Percentiles rank a stretch among this genome's conserved stretches.
These are phyloP conservation scores for Tuber brumale DNA, from an alignment of 495 filamentous ascomycete genomes.

Conservation along the genomic window DNA sequence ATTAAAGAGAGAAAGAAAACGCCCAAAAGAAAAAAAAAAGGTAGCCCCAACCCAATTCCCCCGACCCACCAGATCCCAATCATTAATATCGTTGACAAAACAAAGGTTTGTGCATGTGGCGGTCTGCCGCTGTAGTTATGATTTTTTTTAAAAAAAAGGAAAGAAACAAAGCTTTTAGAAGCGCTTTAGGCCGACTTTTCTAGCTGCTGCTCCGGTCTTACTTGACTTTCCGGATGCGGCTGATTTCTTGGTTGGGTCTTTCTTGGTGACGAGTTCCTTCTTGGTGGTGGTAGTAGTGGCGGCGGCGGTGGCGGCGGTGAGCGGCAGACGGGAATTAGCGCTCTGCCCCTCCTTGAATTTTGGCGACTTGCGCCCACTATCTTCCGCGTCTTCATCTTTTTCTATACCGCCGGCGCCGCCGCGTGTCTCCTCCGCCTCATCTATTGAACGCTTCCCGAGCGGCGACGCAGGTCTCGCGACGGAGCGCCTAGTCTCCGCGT, in stretches of 20 bases:
- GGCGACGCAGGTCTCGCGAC: conserved; percentile 16
- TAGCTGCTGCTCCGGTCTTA: conserved; percentile 18
- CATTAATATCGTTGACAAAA: conserved; percentile 3
- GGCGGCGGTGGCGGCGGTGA: background rate
- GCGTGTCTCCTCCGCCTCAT: conserved; percentile 2
- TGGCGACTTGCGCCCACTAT: conserved; percentile 37
- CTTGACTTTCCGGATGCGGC: conserved; percentile 28
- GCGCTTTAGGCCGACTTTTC: conserved; percentile 37
- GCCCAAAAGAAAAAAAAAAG: background rate
- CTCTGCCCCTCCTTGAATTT: conserved; percentile 31
- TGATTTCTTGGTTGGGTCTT: conserved; percentile 11
- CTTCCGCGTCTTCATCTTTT: conserved; percentile 15
- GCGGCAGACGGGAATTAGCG: conserved; percentile 4
- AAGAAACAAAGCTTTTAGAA: conserved; percentile 15
- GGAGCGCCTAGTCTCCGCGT: conserved; percentile 21
- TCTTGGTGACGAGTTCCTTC: background rate
- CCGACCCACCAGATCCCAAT: background rate
- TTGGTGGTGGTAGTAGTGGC: background rate
- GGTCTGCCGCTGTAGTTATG: background rate
- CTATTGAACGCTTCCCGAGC: conserved; percentile 27
- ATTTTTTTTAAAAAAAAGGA: background rate
- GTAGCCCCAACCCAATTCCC: background rate
- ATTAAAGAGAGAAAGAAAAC: background rate
- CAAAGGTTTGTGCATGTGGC: background rate
- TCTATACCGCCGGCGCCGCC: background rate